Conservation (phyloP, 257 asterid genomes). For the Gardenia jasminoides region DNA sequence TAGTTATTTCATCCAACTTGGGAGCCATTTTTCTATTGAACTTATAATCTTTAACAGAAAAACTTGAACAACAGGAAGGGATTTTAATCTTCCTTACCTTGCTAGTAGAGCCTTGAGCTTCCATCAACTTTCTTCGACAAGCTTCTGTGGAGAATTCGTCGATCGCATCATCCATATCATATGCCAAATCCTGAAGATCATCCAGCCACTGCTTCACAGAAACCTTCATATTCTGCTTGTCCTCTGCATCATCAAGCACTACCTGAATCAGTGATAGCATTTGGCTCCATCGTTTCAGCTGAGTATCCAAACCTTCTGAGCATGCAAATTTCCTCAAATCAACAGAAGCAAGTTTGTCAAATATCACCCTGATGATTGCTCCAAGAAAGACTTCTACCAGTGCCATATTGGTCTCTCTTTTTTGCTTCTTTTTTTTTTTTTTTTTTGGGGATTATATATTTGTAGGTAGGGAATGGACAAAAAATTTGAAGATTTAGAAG, state of each 20-base stretch:
- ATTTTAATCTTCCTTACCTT: slow-evolving; percentile 7
- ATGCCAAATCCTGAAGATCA: slow-evolving; percentile 23
- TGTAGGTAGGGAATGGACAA: too few relatives aligned
- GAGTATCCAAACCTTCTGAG: too few relatives aligned
- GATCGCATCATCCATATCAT: slow-evolving; percentile 22
- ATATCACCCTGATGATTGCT: too few relatives aligned
- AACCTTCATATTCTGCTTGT: background rate
- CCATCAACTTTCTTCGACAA: background rate
- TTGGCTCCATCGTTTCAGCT: too few relatives aligned
- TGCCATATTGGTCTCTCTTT: too few relatives aligned
- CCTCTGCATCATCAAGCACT: slow-evolving; percentile 2
- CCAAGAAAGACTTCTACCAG: background rate
- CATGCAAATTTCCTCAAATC: too few relatives aligned
- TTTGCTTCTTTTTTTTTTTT: too few relatives aligned
- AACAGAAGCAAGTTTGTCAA: too few relatives aligned
- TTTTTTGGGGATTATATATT: too few relatives aligned
- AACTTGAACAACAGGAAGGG: background rate
- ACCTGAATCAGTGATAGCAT: background rate
- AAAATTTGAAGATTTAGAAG: too few relatives aligned
- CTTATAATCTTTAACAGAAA: background rate
- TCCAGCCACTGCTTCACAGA: slow-evolving; percentile 17
- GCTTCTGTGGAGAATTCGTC: slow-evolving; percentile 20
- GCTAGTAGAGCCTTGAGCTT: slow-evolving; percentile 4
- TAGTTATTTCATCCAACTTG: slow-evolving; percentile 9
- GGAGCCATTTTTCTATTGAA: background rate